phyloP scores from a whole-genome alignment of 257 asterid genomes.

The Avicennia marina region DNA sequence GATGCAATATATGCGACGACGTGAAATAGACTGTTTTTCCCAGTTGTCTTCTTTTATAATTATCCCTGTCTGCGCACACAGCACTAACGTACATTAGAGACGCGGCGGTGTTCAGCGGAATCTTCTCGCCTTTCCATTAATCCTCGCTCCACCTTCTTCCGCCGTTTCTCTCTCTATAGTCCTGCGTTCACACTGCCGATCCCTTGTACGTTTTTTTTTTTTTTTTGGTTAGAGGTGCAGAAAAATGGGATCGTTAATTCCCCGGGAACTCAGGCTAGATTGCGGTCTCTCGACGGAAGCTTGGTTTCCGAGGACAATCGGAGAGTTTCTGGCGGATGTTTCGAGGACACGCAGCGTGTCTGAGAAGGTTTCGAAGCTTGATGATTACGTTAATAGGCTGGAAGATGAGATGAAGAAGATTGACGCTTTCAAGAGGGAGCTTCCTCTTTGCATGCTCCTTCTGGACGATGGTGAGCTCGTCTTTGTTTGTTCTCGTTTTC shows the following conservation, averaged over 20 bases:
- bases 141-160: background rate
- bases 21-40: conserved; percentile 23
- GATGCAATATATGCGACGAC: conserved; percentile 76
- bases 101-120: conserved; percentile 72
- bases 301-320: conserved; percentile 33
- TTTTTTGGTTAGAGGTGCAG: background rate
- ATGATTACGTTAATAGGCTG: conserved; percentile 43
- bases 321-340: conserved; percentile 37
- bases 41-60: background rate
- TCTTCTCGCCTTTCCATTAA: conserved; percentile 41
- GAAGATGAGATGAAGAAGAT: conserved; percentile 89
- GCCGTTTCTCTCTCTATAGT: background rate
- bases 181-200: background rate
- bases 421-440: conserved; percentile 75
- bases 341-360: conserved; percentile 34
- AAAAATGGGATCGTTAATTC: conserved; percentile 44
- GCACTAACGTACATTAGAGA: no score
- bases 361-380: conserved; percentile 45
- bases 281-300: conserved; percentile 22
- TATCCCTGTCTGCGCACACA: conserved; percentile 62
- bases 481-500: background rate
- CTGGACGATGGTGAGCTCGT: conserved; percentile 53
- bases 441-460: conserved; percentile 68
- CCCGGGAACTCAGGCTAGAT: conserved; percentile 50
- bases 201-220: background rate